These are phyloP conservation scores for Solanum boliviense DNA, from an alignment of 257 asterid species.

Conservation along the genomic window DNA sequence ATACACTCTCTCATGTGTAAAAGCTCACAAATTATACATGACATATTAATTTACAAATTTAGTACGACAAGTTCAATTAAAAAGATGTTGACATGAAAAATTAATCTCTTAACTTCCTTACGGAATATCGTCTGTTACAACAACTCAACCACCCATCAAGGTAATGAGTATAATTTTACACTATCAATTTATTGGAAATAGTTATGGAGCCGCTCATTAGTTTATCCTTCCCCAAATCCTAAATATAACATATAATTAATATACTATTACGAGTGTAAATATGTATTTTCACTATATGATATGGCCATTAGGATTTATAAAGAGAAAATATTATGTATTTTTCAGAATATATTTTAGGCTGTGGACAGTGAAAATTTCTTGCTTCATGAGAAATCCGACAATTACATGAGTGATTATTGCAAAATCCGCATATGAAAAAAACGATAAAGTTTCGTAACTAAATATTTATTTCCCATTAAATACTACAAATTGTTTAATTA, in stretches of 20 bases:
- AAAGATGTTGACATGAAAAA: background rate
- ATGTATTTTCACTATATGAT: background rate
- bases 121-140: rapidly evolving
- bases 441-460: background rate
- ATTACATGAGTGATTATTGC: background rate
- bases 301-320: background rate
- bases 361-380: background rate
- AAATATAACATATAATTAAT: background rate
- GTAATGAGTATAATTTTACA: background rate
- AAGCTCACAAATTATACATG: background rate
- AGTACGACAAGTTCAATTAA: rapidly evolving
- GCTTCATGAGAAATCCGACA: background rate
- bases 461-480: background rate
- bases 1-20: background rate
- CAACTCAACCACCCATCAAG: background rate
- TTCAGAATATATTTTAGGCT: background rate
- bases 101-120: rapidly evolving
- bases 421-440: background rate
- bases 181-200: background rate
- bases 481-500: background rate
- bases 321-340: background rate
- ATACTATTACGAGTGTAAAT: background rate
- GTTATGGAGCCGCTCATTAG: background rate
- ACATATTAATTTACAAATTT: background rate
- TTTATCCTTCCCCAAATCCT: background rate